Conservation (phyloP, 2,329 filamentous ascomycete species). For the Colletotrichum eleusines region DNA sequence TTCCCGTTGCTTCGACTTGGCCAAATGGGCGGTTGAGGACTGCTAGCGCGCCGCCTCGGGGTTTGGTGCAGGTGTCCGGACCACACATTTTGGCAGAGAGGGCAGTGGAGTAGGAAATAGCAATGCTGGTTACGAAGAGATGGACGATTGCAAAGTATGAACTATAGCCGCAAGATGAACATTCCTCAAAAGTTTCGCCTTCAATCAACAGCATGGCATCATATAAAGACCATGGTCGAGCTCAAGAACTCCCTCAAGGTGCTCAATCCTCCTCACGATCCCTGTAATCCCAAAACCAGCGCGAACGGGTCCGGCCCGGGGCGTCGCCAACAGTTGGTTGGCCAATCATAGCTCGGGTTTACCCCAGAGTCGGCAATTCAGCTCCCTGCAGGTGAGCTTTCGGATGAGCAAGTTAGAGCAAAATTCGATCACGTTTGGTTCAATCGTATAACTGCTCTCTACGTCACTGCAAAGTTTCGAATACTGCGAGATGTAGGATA, state of each 20-base stretch:
- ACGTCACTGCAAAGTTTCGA: background rate
- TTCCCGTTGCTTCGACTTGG: background rate
- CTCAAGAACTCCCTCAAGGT: slow-evolving; percentile 35
- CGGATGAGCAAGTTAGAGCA: slow-evolving; percentile 54
- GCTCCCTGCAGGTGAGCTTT: slow-evolving; percentile 17
- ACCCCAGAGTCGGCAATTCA: slow-evolving; percentile 44
- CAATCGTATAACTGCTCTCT: background rate
- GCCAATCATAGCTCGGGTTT: slow-evolving; percentile 49
- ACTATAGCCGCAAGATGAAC: accelerated
- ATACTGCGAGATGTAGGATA: too few relatives aligned
- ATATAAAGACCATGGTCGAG: background rate
- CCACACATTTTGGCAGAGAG: slow-evolving; percentile 57
- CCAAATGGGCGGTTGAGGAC: slow-evolving; percentile 51
- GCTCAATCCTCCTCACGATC: slow-evolving; percentile 15
- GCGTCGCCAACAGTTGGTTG: background rate
- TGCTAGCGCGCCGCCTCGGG: slow-evolving; percentile 60
- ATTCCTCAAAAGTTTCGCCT: too few relatives aligned
- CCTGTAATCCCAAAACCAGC: slow-evolving; percentile 39
- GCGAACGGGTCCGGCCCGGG: slow-evolving; percentile 35
- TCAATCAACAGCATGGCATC: background rate
- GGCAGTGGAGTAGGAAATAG: background rate
- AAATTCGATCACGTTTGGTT: slow-evolving; percentile 45
- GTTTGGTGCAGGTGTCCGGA: slow-evolving; percentile 54
- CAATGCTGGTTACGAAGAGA: background rate
- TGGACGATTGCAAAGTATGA: accelerated